Percentiles rank a stretch among this genome's conserved stretches.
Conservation (phyloP, 75 land plant genomes). For the Picea sitchensis region DNA sequence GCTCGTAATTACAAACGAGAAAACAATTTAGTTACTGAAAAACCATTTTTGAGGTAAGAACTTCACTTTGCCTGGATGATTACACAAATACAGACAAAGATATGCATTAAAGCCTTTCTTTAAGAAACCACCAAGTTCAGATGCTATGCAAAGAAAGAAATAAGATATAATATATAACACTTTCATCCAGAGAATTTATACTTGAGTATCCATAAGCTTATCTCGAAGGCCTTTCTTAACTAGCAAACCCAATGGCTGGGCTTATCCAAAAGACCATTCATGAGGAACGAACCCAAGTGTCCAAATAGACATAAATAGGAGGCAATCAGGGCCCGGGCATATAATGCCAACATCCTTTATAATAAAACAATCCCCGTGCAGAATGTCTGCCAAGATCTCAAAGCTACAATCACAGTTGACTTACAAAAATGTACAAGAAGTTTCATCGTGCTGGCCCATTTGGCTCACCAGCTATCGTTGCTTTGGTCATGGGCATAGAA, state of each 20-base stretch:
- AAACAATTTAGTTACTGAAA: neutral
- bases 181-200: neutral
- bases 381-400: neutral
- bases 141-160: neutral
- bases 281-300: neutral
- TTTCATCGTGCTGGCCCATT: constrained; percentile 11
- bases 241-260: neutral
- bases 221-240: neutral
- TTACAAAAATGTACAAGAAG: constrained; percentile 9
- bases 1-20: neutral
- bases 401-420: neutral
- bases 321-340: neutral
- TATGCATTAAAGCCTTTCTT: neutral
- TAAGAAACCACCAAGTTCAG: constrained; percentile 1
- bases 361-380: neutral
- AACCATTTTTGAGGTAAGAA: neutral
- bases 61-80: neutral
- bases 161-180: neutral
- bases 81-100: neutral
- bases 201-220: neutral
- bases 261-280: neutral
- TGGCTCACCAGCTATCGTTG: constrained; percentile 1
- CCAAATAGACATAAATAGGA: neutral
- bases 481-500: neutral
- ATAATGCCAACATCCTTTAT: neutral